These are phyloP conservation scores for Pseudoturritis turrita DNA, from an alignment of 345 rosid species.

Conservation along the genomic window DNA sequence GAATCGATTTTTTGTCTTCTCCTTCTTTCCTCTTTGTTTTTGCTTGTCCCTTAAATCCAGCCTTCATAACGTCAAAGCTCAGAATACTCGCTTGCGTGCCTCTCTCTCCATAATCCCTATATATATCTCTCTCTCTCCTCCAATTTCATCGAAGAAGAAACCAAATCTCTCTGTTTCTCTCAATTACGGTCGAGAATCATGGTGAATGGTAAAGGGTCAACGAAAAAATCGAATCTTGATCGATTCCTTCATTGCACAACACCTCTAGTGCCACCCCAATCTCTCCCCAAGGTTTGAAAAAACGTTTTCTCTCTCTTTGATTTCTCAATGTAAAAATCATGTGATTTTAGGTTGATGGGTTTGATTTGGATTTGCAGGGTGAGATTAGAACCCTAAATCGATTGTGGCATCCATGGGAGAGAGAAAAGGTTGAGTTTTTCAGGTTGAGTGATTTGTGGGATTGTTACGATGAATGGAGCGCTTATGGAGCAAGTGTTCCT, in stretches of 20 bases:
- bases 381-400: conserved; percentile 78
- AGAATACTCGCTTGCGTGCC: conserved; percentile 28
- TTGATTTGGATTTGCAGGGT: conserved; percentile 36
- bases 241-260: conserved; percentile 78
- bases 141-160: conserved; percentile 2
- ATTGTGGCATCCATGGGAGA: conserved; percentile 90
- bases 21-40: neutral
- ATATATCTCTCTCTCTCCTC: conserved; percentile 32
- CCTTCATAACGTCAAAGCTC: conserved; percentile 49
- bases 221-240: conserved; percentile 67
- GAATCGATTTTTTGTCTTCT: conserved; percentile 1
- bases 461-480: conserved; percentile 97
- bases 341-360: neutral
- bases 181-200: conserved; percentile 35
- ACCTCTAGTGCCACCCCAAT: conserved; percentile 66
- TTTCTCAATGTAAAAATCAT: neutral
- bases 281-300: conserved; percentile 71
- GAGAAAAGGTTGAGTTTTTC: conserved; percentile 84
- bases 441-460: conserved; percentile 84
- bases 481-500: conserved; percentile 97
- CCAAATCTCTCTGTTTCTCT: conserved; percentile 4
- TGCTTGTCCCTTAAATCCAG: conserved; percentile 46
- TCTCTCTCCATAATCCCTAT: conserved; percentile 13
- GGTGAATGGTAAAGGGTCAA: conserved; percentile 55
- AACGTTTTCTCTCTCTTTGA: neutral